A percentile compares a stretch with the other conserved stretches of the same genome.
Evolutionary conservation across 202 grass and related monocot genomes (phyloP).

Genomic region (Setaria italica): DNA sequence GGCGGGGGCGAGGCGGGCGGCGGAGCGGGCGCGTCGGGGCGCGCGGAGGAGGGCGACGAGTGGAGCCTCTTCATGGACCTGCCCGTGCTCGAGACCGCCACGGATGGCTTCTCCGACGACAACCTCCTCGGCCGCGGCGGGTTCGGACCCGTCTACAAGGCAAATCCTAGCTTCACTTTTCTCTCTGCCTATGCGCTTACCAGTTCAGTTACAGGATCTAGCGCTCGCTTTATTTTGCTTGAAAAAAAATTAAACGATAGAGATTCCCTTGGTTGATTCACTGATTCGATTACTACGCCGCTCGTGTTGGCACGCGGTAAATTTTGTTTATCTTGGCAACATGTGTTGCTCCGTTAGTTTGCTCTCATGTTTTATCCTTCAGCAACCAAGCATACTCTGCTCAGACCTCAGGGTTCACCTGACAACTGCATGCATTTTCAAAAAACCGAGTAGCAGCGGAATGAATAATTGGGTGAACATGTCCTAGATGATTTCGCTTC

Average conservation of each 20-base stretch:
- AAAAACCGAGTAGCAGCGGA: not conserved
- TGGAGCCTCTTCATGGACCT: slow-evolving; percentile 86
- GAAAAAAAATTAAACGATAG: not conserved
- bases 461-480: not conserved
- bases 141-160: slow-evolving; percentile 92
- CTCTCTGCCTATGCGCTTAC: not conserved
- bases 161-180: not conserved
- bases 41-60: slow-evolving; percentile 9
- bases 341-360: not conserved
- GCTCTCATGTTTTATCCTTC: not conserved
- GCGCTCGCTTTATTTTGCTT: not conserved
- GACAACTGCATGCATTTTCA: not conserved
- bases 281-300: not conserved
- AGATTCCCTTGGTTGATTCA: not conserved
- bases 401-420: not conserved
- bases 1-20: not conserved
- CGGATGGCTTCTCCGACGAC: slow-evolving; percentile 63
- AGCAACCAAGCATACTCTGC: not conserved
- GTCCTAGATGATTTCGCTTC: not conserved
- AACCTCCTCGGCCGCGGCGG: slow-evolving; percentile 89
- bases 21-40: slow-evolving; percentile 32
- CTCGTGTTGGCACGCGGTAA: not conserved
- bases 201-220: not conserved
- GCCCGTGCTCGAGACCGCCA: slow-evolving; percentile 66
- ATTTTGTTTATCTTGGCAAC: not conserved